Evolutionary conservation across 75 land plant species (phyloP).

Genomic region (Cupressus sempervirens): DNA sequence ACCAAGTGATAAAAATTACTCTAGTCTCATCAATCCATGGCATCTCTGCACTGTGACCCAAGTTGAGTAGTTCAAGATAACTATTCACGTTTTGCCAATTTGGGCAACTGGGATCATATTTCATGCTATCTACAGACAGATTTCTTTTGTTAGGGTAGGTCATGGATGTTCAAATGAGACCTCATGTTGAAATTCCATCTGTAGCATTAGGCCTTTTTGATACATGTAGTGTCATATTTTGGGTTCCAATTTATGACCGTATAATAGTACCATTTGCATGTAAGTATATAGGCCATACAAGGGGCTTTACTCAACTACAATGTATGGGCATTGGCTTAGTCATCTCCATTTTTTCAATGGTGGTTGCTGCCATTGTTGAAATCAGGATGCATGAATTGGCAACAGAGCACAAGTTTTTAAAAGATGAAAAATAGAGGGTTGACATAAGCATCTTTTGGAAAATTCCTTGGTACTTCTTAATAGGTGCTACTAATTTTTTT

Average conservation of each 20-base stretch:
- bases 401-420: conserved; percentile 6
- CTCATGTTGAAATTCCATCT: conserved; percentile 40
- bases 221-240: conserved; percentile 41
- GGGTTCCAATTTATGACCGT: conserved; percentile 51
- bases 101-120: too few relatives aligned
- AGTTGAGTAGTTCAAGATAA: too few relatives aligned
- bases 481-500: conserved; percentile 50
- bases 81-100: too few relatives aligned
- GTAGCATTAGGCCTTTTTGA: conserved; percentile 49
- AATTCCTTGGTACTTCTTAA: conserved; percentile 49
- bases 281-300: conserved; percentile 23
- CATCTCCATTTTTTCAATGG: conserved; percentile 43
- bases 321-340: conserved; percentile 58
- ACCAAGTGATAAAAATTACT: too few relatives aligned
- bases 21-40: too few relatives aligned
- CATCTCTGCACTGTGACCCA: too few relatives aligned
- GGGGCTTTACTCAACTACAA: conserved; percentile 55
- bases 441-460: conserved; percentile 46
- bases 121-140: conserved; percentile 46
- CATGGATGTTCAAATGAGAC: conserved; percentile 41
- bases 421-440: neutral
- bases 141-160: conserved; percentile 55
- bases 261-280: conserved; percentile 33
- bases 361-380: conserved; percentile 52
- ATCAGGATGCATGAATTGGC: conserved; percentile 31